Base-by-base conservation (phyloP, 257 asterid genomes). In the Fraxinus cuspidata region DNA sequence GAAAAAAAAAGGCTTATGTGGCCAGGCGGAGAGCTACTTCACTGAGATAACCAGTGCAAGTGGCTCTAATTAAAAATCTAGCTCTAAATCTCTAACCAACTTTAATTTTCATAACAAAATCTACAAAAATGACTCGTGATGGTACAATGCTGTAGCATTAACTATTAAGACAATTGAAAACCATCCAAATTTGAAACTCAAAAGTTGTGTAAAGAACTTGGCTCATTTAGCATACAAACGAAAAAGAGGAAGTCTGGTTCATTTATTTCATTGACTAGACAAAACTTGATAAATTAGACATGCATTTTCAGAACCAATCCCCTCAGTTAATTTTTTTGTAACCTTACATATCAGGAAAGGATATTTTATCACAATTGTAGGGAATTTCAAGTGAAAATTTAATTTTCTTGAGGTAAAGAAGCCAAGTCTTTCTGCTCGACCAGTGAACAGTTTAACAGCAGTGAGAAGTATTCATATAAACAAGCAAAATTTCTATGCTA, bases 11-110 rank as follows among this genome's bases (percentile, higher is more conserved):
- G 1, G 28, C 18, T 21, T 9, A 25, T 21, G 29, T n/a, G 9
- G 42, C 21, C 63, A 27, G 64, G 64, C 35, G 34, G 42, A 73
- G 47, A 12, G 47, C 60, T 56, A 56, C 35, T 68, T 21, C 11
- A 35, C 19, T 25, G 25, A 8, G 74, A 82, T 32, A 69, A 9
- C 31, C 44, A 23, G n/a, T 60, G 32, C 18, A 79, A 73, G 64
- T 8, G 56, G 42, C 2, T 64, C 44, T 53, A 77, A 56, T 77
- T 70, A 19, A 42, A 35, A 5, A 32, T 15, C 18, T 25, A 21
- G 28, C 66, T 56, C 66, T 21, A 56, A 56, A 31, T 28, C 29
- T 56, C 29, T 21, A 21, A 56, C 13, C 15, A 56, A 56, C 12
- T 7, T 56, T 6, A 5, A n/a, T 56, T 56, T 56, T 56, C 66